Evolutionary conservation across 768 basidiomycete genomes (phyloP).

Genomic region (Leccinum pellstonianum): DNA sequence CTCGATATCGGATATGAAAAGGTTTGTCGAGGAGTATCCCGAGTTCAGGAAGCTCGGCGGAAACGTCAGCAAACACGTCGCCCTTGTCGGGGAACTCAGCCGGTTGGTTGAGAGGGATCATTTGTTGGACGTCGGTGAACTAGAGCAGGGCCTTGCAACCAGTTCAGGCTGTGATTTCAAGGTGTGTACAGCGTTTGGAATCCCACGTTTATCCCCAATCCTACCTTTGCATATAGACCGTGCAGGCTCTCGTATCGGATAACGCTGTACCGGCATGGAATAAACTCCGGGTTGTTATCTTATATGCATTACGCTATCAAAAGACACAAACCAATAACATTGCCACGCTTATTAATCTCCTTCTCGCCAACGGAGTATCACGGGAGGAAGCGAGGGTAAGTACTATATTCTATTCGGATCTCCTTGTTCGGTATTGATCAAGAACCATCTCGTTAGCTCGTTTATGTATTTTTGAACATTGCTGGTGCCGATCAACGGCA

Average conservation of each 20-base stretch:
- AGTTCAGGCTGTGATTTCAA: conserved; percentile 87
- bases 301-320: conserved; percentile 94
- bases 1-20: conserved; percentile 95
- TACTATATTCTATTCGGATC: conserved; percentile 3
- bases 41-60: conserved; percentile 96
- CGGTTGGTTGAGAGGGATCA: conserved; percentile 84
- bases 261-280: conserved; percentile 67
- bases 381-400: conserved; percentile 71
- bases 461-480: conserved; percentile 89
- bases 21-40: conserved; percentile 96
- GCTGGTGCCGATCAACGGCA: conserved; percentile 96
- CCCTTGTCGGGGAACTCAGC: conserved; percentile 93
- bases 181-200: conserved; percentile 41
- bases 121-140: conserved; percentile 86
- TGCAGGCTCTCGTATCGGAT: conserved; percentile 76
- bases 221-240: conserved; percentile 49
- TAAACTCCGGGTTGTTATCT: conserved; percentile 86
- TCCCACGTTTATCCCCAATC: not conserved
- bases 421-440: conserved; percentile 8
- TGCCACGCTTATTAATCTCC: conserved; percentile 68
- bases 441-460: conserved; percentile 48
- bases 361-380: conserved; percentile 73
- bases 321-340: conserved; percentile 84
- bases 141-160: conserved; percentile 94
- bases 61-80: conserved; percentile 98